Percentiles rank a stretch among this genome's conserved stretches.
phyloP scores from a whole-genome alignment of 495 filamentous ascomycete species.

The Tuber magnatum region DNA sequence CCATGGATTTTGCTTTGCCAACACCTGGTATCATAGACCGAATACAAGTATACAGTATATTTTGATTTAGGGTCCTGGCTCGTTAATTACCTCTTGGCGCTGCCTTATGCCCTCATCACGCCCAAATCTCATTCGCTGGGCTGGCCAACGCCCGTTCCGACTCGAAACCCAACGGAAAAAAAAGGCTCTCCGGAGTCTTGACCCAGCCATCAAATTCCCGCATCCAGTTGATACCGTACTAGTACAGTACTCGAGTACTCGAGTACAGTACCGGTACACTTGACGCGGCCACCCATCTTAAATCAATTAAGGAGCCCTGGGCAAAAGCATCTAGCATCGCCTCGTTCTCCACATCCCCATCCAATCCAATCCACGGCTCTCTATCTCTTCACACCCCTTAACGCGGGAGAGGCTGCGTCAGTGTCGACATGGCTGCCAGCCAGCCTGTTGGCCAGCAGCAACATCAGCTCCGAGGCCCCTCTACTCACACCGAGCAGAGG shows the following conservation, averaged over 20 bases:
- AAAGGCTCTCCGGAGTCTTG: background rate
- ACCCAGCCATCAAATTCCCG: background rate
- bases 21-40: no score
- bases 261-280: no score
- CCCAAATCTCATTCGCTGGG: background rate
- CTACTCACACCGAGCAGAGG: conserved; percentile 20
- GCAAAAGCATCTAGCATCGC: conserved; percentile 20
- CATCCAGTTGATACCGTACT: background rate
- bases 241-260: no score
- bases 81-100: background rate
- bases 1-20: background rate
- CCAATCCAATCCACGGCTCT: conserved; percentile 28
- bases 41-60: no score
- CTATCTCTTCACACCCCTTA: background rate
- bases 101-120: background rate
- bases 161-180: background rate
- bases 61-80: no score
- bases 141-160: background rate
- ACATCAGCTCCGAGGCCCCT: conserved; percentile 22
- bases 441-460: conserved; percentile 24
- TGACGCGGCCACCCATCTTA: background rate
- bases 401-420: background rate
- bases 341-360: conserved; percentile 9
- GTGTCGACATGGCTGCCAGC: conserved; percentile 30
- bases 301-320: conserved; percentile 1